These are phyloP conservation scores for Typha latifolia DNA, from an alignment of 176 grass and related monocot species.

Conservation along the genomic window DNA sequence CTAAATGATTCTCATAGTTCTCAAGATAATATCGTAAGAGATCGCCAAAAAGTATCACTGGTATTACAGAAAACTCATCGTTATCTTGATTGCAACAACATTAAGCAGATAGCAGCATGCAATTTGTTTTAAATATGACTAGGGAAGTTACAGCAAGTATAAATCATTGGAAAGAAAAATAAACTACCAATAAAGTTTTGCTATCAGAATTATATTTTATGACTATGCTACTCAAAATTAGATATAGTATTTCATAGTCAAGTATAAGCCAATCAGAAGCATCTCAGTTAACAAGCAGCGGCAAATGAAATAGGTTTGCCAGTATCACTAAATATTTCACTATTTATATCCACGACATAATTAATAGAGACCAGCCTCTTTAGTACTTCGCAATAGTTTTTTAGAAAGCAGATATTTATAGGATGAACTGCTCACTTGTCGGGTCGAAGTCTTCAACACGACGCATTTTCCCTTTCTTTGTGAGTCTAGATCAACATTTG, in stretches of 20 bases:
- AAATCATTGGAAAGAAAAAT: no score
- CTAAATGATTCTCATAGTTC: background rate
- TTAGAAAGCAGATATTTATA: background rate
- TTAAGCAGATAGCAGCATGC: background rate
- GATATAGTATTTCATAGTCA: no score
- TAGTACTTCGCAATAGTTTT: background rate
- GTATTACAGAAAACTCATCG: background rate
- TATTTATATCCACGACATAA: no score
- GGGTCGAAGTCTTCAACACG: conserved; percentile 70
- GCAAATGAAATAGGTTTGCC: no score
- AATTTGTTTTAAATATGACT: background rate
- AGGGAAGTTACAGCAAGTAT: no score
- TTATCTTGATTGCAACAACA: background rate
- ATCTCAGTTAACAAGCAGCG: no score
- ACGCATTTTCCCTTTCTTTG: conserved; percentile 95
- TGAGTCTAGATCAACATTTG: conserved; percentile 82
- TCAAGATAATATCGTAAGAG: background rate
- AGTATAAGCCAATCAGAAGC: no score
- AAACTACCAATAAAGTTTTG: no score
- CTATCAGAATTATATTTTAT: no score
- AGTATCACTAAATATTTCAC: no score
- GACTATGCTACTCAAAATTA: no score
- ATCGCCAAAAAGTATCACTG: background rate
- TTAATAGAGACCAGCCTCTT: background rate
- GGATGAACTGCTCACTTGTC: conserved; percentile 36